Conservation (phyloP, 2,329 filamentous ascomycete genomes). For the Blastomyces silverae region DNA sequence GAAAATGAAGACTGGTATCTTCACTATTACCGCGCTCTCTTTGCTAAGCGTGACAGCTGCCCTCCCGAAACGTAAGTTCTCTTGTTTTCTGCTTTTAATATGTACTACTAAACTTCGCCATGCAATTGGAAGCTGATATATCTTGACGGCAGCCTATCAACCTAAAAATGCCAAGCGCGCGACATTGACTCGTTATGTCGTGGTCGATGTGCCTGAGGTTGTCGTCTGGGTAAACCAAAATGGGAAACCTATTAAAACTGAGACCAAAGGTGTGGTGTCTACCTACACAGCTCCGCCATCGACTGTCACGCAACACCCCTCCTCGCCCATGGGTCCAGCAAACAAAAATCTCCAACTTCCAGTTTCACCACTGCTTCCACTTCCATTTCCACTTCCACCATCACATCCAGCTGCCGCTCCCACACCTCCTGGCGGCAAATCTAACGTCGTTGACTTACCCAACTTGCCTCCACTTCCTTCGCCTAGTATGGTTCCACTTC, state of each 20-base stretch:
- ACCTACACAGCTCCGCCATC: conserved; percentile 47
- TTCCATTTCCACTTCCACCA: too few species aligned
- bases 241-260: conserved; percentile 45
- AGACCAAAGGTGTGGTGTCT: conserved; percentile 42
- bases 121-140: conserved; percentile 7
- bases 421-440: neutral
- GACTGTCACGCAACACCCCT: neutral
- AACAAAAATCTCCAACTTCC: neutral
- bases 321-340: neutral
- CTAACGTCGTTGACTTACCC: neutral
- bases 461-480: neutral
- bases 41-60: conserved; percentile 40
- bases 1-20: conserved; percentile 43
- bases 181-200: conserved; percentile 31
- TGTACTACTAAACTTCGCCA: too few species aligned
- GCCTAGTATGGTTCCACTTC: neutral
- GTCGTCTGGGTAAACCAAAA: conserved; percentile 56
- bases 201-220: conserved; percentile 44
- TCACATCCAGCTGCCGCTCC: neutral
- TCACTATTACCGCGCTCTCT: conserved; percentile 35
- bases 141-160: conserved; percentile 23
- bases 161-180: conserved; percentile 36
- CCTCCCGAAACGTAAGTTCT: conserved; percentile 36
- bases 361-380: neutral
- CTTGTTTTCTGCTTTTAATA: neutral